Percentiles rank a stretch among this genome's conserved stretches.
These are phyloP conservation scores for Pterocarpus macrocarpus DNA, from an alignment of 306 rosid species.

Conservation along the genomic window DNA sequence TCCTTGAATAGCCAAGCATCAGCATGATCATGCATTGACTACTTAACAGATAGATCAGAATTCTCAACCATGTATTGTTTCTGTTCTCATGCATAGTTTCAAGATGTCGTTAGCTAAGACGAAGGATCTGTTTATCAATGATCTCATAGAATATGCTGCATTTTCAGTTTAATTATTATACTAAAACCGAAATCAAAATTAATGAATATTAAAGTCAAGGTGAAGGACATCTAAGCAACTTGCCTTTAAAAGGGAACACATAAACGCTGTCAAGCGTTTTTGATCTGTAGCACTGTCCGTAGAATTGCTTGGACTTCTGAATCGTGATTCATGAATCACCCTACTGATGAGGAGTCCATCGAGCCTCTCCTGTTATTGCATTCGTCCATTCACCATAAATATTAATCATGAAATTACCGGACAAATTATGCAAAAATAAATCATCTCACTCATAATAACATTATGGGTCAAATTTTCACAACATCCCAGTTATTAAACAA, in stretches of 20 bases:
- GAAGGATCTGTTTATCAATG: background rate
- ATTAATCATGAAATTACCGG: constrained; percentile 41
- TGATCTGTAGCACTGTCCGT: constrained; percentile 69
- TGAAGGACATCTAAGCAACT: constrained; percentile 44
- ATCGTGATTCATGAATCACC: constrained; percentile 87
- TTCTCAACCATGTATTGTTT: constrained; percentile 26
- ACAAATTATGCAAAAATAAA: constrained; percentile 29
- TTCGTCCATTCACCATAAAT: constrained; percentile 46
- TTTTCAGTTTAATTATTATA: constrained; percentile 2
- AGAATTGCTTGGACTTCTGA: constrained; percentile 60
- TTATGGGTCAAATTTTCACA: constrained; percentile 10
- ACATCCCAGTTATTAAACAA: background rate
- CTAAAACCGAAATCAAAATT: constrained; percentile 8
- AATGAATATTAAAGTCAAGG: constrained; percentile 10
- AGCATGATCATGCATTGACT: constrained; percentile 83
- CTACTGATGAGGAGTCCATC: constrained; percentile 96
- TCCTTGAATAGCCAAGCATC: constrained; percentile 99
- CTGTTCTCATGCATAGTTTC: background rate
- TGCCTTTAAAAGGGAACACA: constrained; percentile 91
- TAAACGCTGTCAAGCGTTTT: constrained; percentile 75
- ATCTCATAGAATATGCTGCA: constrained; percentile 4
- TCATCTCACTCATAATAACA: constrained; percentile 24
- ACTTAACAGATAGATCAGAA: constrained; percentile 44
- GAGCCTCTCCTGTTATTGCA: constrained; percentile 85
- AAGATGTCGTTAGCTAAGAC: background rate